These are phyloP conservation scores for Lasiodiplodia sp. DNA, from an alignment of 2,329 filamentous ascomycete genomes.

Conservation along the genomic window DNA sequence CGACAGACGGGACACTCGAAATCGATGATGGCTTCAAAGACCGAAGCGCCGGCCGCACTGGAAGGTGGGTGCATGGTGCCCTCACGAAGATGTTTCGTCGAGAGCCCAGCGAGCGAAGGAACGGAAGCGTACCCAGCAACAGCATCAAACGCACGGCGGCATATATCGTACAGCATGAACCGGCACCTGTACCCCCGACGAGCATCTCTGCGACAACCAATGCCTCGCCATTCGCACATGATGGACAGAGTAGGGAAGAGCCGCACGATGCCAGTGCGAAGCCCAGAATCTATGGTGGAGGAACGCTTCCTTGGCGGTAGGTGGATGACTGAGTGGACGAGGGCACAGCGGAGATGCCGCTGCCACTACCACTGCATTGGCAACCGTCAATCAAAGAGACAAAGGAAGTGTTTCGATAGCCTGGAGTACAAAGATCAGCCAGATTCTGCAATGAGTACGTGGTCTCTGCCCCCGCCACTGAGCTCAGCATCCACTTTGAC, in stretches of 20 bases:
- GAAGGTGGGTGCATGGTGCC: background rate
- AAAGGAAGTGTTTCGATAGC: background rate
- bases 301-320: background rate
- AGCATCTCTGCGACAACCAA: background rate
- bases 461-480: background rate
- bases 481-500: background rate
- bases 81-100: background rate
- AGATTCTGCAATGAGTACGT: background rate
- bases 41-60: no score
- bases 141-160: background rate
- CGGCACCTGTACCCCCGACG: background rate
- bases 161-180: background rate
- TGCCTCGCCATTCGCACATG: background rate
- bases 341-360: background rate
- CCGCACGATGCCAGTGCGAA: background rate
- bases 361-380: background rate
- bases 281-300: background rate
- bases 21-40: background rate
- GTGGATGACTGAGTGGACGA: background rate
- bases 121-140: background rate
- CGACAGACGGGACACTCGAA: background rate
- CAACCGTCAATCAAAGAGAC: background rate
- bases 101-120: background rate
- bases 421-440: slow-evolving; percentile 6
- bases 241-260: background rate